Percentiles rank a stretch among this genome's conserved stretches.
These are phyloP conservation scores for Pisolithus tinctorius DNA, from an alignment of 768 basidiomycete species.

Conservation along the genomic window DNA sequence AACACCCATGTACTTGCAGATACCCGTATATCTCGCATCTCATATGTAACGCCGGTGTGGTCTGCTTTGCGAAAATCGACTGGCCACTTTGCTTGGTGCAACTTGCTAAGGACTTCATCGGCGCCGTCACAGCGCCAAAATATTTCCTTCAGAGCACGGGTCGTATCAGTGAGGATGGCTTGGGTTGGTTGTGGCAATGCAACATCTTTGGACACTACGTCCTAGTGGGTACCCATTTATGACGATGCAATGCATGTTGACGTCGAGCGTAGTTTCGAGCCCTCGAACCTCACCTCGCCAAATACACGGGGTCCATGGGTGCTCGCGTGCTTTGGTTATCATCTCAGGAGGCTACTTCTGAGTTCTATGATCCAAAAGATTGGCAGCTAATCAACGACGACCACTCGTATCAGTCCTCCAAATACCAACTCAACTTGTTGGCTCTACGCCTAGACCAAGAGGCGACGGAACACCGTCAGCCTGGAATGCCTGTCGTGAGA, in stretches of 20 bases:
- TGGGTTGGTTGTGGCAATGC: slow-evolving; percentile 81
- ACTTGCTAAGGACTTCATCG: slow-evolving; percentile 38
- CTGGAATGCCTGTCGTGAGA: slow-evolving; percentile 18
- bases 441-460: slow-evolving; percentile 45
- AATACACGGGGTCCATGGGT: slow-evolving; percentile 35
- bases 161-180: slow-evolving; percentile 55
- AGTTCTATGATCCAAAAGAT: slow-evolving; percentile 54
- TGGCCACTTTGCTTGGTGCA: slow-evolving; percentile 43
- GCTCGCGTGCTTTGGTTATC: slow-evolving; percentile 76
- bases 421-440: slow-evolving; percentile 74
- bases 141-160: slow-evolving; percentile 56
- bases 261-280: slow-evolving; percentile 51
- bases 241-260: not conserved
- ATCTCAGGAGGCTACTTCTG: slow-evolving; percentile 55
- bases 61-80: slow-evolving; percentile 48
- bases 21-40: slow-evolving; percentile 78
- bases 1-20: slow-evolving; percentile 29
- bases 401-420: slow-evolving; percentile 63
- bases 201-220: slow-evolving; percentile 80
- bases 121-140: slow-evolving; percentile 44
- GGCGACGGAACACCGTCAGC: slow-evolving; percentile 24
- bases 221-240: slow-evolving; percentile 43
- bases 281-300: slow-evolving; percentile 46
- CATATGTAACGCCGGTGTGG: slow-evolving; percentile 74
- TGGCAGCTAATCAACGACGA: slow-evolving; percentile 61